Evolutionary conservation across 2,329 filamentous ascomycete genomes (phyloP), one percentile per base, ranked within the genome.

Genomic region (Chalaropsis ovoidea): DNA sequence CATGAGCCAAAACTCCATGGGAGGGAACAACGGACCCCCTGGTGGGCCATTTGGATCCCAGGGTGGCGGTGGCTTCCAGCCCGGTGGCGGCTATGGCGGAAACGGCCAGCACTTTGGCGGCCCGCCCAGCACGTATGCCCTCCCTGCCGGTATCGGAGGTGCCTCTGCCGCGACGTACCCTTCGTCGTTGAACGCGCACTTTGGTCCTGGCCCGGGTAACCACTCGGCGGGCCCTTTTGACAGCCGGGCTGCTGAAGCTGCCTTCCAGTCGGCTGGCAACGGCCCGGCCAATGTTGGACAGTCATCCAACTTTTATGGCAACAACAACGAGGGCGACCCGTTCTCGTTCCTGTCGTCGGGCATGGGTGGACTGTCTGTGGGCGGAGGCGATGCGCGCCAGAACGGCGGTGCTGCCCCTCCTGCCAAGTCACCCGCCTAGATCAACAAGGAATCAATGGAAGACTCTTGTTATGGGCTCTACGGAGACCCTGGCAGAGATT

Each of bases 161-260:
- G 75, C 75, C 22, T 87, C 85, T 68, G 87, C 89, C 43, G 87
- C 86, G 66, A 72, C 71, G 31, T 96, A 96, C 72, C 88, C 89
- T 63, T 82, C 89, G 1, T 84, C 96, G 76, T 19, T 65, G 47
- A 89, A 90, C 75, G 89, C 87, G 45, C 88, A 91, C 71, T 96
- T 86, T 69, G 86, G 86, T 67, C 87, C 88, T 54, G 86, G 86
- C 65, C 88, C 86, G 47, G 85, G 86, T 63, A 87, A 90, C 70
- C 90, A 94, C 76, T 88, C 89, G 27, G 88, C 88, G 52, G 89
- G 90, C 13, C 88, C 88, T 4, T 97, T 99, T 72, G 92, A 96
- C 73, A 95, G 91, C 79, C 89, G 92, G 69, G 89, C 90, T 69
- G 90, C 93, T 17, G 93, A 97, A 78, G 91, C 91, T 68, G 93